Percentiles rank a stretch among this genome's conserved stretches.
These are phyloP conservation scores for Sphaerostilbella broomeana DNA, from an alignment of 2,329 filamentous ascomycete genomes.

Conservation along the genomic window DNA sequence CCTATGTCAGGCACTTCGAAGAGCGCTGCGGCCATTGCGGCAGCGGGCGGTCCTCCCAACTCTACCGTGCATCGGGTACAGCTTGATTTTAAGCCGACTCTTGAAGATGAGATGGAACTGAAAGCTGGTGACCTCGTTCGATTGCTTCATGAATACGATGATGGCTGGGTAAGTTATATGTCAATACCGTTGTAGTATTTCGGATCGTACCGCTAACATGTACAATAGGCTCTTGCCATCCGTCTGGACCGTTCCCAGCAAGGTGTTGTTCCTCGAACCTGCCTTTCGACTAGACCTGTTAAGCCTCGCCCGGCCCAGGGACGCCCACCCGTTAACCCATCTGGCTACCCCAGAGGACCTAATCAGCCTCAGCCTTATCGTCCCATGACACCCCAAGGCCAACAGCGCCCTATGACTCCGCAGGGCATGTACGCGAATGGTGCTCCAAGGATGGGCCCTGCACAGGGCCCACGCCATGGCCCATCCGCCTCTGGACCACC, in stretches of 20 bases:
- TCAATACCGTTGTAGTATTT: conserved; percentile 20
- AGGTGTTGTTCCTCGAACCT: conserved; percentile 89
- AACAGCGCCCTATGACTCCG: conserved; percentile 35
- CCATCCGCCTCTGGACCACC: conserved; percentile 36
- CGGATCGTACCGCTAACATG: conserved; percentile 24
- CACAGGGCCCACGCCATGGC: conserved; percentile 31
- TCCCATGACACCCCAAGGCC: conserved; percentile 34
- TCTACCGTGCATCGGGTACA: conserved; percentile 82
- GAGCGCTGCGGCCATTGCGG: conserved; percentile 54
- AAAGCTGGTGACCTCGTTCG: conserved; percentile 77
- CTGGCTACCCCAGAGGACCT: conserved; percentile 20
- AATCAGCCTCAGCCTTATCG: conserved; percentile 28
- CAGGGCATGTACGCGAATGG: conserved; percentile 30
- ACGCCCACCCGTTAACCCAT: conserved; percentile 46
- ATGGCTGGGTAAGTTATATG: conserved; percentile 76
- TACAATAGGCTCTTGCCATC: conserved; percentile 71
- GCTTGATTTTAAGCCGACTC: conserved; percentile 85
- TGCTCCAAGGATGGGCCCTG: conserved; percentile 28
- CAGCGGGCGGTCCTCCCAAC: conserved; percentile 52
- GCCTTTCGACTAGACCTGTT: conserved; percentile 83
- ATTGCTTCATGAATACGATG: conserved; percentile 91
- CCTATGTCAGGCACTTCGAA: conserved; percentile 29
- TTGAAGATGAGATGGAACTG: conserved; percentile 86
- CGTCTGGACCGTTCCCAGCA: conserved; percentile 85
- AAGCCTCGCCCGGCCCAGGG: conserved; percentile 64